A percentile compares a stretch with the other conserved stretches of the same genome.
These are phyloP conservation scores for Cyberlindnera mycetangii DNA, from an alignment of 805 yeast genomes.

Conservation along the genomic window DNA sequence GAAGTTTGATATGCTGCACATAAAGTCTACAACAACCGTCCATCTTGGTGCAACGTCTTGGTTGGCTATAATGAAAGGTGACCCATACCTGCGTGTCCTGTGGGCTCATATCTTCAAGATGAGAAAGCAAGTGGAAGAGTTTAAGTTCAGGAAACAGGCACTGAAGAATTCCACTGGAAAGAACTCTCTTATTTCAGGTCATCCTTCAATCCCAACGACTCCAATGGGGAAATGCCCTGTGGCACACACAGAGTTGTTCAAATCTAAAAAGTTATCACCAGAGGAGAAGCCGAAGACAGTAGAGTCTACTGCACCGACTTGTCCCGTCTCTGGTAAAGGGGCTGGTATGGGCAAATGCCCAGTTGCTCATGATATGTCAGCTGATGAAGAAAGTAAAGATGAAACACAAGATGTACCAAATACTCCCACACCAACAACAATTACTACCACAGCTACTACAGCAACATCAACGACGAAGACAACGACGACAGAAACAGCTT, in stretches of 20 bases:
- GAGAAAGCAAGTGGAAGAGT: constrained; percentile 34
- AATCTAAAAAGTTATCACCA: neutral
- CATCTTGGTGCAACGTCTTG: constrained; percentile 54
- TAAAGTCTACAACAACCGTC: constrained; percentile 40
- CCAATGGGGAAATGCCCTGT: constrained; percentile 29
- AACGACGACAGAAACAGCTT: neutral
- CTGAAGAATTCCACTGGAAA: constrained; percentile 1
- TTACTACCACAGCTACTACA: too few species aligned
- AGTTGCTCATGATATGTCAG: constrained; percentile 21
- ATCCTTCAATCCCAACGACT: too few species aligned
- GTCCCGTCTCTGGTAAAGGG: constrained; percentile 24
- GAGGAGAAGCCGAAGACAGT: neutral
- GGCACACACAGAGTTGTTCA: constrained; percentile 16
- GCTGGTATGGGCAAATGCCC: constrained; percentile 21
- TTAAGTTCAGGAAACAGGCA: constrained; percentile 16
- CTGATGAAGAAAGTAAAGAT: neutral
- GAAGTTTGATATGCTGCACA: constrained; percentile 43
- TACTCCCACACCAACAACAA: too few species aligned
- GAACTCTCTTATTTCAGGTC: too few species aligned
- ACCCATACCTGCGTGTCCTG: constrained; percentile 49
- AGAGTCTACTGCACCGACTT: constrained; percentile 12
- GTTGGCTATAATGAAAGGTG: constrained; percentile 58
- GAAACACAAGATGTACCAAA: neutral
- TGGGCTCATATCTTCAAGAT: constrained; percentile 49
- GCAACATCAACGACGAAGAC: neutral